Evolutionary conservation across 1,284 basidiomycete genomes (phyloP).

Genomic region (Hymenochaete sp.): DNA sequence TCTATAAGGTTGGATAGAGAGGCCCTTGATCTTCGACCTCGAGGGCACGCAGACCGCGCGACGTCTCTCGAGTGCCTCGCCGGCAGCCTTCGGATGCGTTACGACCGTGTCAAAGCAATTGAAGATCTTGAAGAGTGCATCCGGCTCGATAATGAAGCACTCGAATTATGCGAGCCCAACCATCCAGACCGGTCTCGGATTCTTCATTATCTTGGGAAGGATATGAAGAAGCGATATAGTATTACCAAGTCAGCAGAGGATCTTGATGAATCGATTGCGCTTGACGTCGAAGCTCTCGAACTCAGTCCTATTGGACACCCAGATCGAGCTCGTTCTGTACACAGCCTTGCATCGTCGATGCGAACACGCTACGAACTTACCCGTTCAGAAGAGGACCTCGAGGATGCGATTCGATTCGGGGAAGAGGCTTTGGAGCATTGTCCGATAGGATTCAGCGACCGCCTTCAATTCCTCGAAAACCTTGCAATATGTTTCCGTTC

Average conservation of each 20-base stretch:
- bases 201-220: constrained; percentile 9
- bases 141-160: neutral
- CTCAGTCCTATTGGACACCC: neutral
- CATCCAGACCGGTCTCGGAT: too few relatives aligned
- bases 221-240: constrained; percentile 5
- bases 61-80: neutral
- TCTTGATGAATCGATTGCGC: constrained; percentile 6
- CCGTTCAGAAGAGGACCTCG: constrained; percentile 1
- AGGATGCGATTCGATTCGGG: constrained; percentile 8
- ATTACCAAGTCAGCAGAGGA: neutral
- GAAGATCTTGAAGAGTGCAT: neutral
- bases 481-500: too few relatives aligned
- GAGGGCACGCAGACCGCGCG: neutral
- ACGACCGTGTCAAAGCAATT: neutral
- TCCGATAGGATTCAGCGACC: too few relatives aligned
- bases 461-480: too few relatives aligned
- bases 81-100: too few relatives aligned
- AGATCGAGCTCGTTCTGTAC: constrained; percentile 3
- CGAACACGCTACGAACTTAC: constrained; percentile 4
- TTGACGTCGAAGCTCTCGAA: constrained; percentile 2
- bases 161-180: too few relatives aligned
- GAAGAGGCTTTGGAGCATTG: constrained; percentile 10
- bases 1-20: constrained; percentile 11
- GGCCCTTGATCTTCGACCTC: neutral
- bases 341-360: constrained; percentile 11